Evolutionary conservation across 2,329 filamentous ascomycete genomes (phyloP).

Genomic region (Arachnopeziza araneosa): DNA sequence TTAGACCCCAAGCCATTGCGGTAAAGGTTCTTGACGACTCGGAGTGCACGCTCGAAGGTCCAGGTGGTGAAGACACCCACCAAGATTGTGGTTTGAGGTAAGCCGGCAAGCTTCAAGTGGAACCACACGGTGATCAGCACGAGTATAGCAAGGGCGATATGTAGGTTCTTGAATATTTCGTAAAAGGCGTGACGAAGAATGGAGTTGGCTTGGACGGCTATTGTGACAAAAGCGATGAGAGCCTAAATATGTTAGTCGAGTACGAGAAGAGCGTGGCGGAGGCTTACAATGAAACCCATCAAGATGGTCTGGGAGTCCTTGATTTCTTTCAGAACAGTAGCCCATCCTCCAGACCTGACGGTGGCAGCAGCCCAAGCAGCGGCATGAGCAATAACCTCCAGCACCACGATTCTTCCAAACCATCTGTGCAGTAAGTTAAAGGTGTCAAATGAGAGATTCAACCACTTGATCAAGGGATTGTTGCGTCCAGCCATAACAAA

Average conservation of each 20-base stretch:
- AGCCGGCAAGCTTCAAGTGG: constrained; percentile 51
- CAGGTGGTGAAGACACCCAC: constrained; percentile 61
- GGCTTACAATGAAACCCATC: constrained; percentile 58
- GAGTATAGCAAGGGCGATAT: constrained; percentile 58
- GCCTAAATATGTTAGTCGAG: constrained; percentile 36
- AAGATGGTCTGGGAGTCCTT: constrained; percentile 36
- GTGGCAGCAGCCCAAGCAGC: constrained; percentile 49
- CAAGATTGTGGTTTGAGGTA: constrained; percentile 53
- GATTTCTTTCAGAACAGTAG: constrained; percentile 36
- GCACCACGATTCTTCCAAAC: constrained; percentile 69
- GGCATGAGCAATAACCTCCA: constrained; percentile 64
- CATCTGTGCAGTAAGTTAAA: constrained; percentile 79
- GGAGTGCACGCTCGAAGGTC: constrained; percentile 55
- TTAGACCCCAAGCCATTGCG: constrained; percentile 62
- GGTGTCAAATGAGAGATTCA: constrained; percentile 74
- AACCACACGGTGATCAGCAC: constrained; percentile 62
- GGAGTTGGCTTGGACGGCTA: constrained; percentile 64
- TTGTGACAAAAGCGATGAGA: constrained; percentile 53
- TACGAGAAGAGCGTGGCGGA: neutral
- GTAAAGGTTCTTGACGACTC: constrained; percentile 55
- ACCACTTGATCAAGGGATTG: constrained; percentile 67
- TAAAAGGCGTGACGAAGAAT: constrained; percentile 73
- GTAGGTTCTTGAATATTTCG: constrained; percentile 68
- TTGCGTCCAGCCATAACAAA: constrained; percentile 71
- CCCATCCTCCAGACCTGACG: constrained; percentile 43